Percentiles rank a stretch among this genome's conserved stretches.
These are phyloP conservation scores for Debaryomyces fabryi DNA, from an alignment of 1,139 yeast species.

Conservation along the genomic window DNA sequence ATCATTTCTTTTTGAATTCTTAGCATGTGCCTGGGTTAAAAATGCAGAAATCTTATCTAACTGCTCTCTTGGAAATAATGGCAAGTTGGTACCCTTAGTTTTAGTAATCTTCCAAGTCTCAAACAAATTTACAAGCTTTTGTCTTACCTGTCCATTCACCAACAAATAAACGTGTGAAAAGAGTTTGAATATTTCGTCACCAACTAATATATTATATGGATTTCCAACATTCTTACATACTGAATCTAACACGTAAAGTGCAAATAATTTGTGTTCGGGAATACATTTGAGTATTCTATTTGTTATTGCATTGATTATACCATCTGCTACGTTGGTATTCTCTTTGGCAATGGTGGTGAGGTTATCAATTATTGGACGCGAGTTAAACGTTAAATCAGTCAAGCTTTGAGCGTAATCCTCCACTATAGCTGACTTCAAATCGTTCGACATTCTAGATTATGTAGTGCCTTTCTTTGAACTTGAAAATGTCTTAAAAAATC, in stretches of 20 bases:
- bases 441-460: slow-evolving; percentile 9
- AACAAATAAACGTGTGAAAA: slow-evolving; percentile 78
- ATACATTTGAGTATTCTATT: slow-evolving; percentile 55
- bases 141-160: slow-evolving; percentile 74
- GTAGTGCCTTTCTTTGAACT: neutral
- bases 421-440: slow-evolving; percentile 18
- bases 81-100: slow-evolving; percentile 60
- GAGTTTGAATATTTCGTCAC: slow-evolving; percentile 63
- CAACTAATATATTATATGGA: slow-evolving; percentile 80
- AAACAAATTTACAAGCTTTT: slow-evolving; percentile 73
- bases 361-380: slow-evolving; percentile 84
- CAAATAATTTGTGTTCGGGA: slow-evolving; percentile 82
- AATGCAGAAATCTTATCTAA: slow-evolving; percentile 75
- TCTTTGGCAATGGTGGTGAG: slow-evolving; percentile 90
- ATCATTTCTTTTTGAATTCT: slow-evolving; percentile 7
- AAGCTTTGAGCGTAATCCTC: slow-evolving; percentile 69
- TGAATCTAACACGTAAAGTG: slow-evolving; percentile 87
- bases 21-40: slow-evolving; percentile 45
- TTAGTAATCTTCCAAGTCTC: slow-evolving; percentile 77
- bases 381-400: slow-evolving; percentile 80
- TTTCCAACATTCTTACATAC: slow-evolving; percentile 88
- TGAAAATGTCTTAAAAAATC: neutral
- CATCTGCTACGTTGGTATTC: slow-evolving; percentile 73
- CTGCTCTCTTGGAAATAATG: slow-evolving; percentile 74
- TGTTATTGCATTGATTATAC: slow-evolving; percentile 73